Evolutionary conservation across 2,329 filamentous ascomycete genomes (phyloP), one percentile per base, ranked within the genome.

Genomic region (Aspergillus pseudoviridinutans): DNA sequence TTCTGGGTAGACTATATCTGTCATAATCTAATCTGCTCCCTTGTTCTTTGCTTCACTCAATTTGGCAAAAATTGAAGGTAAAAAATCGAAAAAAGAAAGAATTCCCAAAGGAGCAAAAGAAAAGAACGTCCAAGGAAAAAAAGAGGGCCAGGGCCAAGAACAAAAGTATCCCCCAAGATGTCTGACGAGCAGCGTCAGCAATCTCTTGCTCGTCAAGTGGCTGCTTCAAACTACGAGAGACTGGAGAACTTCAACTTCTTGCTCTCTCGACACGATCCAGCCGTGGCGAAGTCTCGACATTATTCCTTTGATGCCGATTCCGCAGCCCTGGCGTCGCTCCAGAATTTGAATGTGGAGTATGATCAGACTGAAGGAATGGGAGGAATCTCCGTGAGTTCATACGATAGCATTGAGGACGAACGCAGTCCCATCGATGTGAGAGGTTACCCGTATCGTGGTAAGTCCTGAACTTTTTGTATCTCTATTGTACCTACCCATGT

Each of bases 341-440:
- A 67, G 58, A 71, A 69, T 54, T 58, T 69, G 59, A 70, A 66
- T 53, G 72, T 75, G 70, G 71, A 75, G 54, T 75, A 74, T 56
- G 73, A 76, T 52, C 73, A 74, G 54, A 75, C 73, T 1, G 73
- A 76, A 55, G 73, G 73, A 52, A 68, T 75, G 66, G 73, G 73
- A 32, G 73, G 73, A 24, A 58, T 76, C 10, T 76, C 73, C 29
- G 73, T 76, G 64, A 75, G 73, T 60, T 76, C 73, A 35, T 76
- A 76, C 60, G 73, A 76, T 51, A 75, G 72, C 57, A 69, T 76
- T 58, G 73, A 76, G 20, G 73, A 75, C 59, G 73, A 76, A 46
- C 72, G 71, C 58, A 69, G 61, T 52, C 69, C 72, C 24, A 65
- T 75, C 55, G 73, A 76, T 67, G 63, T 75, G 46, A 63, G 72